Evolutionary conservation across 148 eudicot genomes (phyloP), one percentile per base, ranked within the genome.

Genomic region (Oxyria digyna): DNA sequence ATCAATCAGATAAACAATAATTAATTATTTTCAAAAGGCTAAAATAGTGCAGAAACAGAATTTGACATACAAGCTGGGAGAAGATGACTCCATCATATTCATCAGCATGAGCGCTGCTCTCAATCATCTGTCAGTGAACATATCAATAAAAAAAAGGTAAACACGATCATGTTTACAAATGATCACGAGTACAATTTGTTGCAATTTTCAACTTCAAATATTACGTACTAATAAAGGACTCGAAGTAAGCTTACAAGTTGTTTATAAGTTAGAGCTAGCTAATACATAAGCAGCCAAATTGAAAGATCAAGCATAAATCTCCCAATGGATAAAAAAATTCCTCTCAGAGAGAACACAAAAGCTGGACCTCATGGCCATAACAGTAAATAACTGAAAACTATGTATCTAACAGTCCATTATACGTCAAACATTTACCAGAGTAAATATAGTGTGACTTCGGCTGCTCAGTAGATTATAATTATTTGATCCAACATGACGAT

Each of bases 401-500:
- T 29, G 3, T 23, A 24, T 23, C 11, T 12, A 24, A 12, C 23
- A 54, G 31, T 31, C 27, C 62, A 54, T 11, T 21, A 54, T 71
- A 12, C 6, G 23, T 20, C 9, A 40, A 54, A 37, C 26, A 66
- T 67, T 73, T 81, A 94, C 99, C 97, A 94, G 79, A 26, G 99
- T 90, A 74, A 94, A 94, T 76, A 94, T 94, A 67, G 99, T 94
- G 77, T 94, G 99, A 75, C 97, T 94, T 62, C 99, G 87, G 81
- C 99, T 94, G 81, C 99, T 94, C 49, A 94, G 83, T 17, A 94
- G 85, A 82, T 94, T 94, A 70, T 86, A 94, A 70, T 94, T 94
- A 79, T 94, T 94, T 35, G 99, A 94, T 73, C 99, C 99, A 75
- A 94, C 99, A 74, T 94, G 99, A 2, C 99, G 99, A 79, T 94